A percentile compares a stretch with the other conserved stretches of the same genome.
phyloP scores from a whole-genome alignment of 495 filamentous ascomycete species.

The Talaromyces stipitatus region DNA sequence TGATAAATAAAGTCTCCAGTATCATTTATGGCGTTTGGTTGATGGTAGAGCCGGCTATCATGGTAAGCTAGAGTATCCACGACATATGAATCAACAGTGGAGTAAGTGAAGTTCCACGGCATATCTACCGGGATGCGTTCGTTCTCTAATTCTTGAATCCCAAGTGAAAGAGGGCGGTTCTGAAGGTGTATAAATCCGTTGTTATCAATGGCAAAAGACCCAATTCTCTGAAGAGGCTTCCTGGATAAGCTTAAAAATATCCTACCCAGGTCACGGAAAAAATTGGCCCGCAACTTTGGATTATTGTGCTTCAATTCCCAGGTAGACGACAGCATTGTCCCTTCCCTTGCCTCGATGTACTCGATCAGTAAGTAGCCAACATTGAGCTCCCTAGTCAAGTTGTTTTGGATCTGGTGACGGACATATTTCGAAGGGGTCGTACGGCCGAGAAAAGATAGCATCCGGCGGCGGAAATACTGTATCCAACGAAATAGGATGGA shows the following conservation, averaged over 20 bases:
- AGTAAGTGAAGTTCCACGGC: constrained; percentile 19
- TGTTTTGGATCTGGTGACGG: constrained; percentile 5
- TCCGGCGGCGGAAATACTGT: constrained; percentile 13
- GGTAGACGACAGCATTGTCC: constrained; percentile 26
- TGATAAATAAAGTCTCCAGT: constrained; percentile 21
- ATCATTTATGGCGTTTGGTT: constrained; percentile 24
- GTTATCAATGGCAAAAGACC: constrained; percentile 12
- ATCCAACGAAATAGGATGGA: constrained; percentile 17
- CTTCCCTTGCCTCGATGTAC: constrained; percentile 17
- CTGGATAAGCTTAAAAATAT: constrained; percentile 12
- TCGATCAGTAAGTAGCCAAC: constrained; percentile 28
- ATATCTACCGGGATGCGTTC: constrained; percentile 25
- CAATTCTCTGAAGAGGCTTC: constrained; percentile 12
- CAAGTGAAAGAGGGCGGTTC: constrained; percentile 17
- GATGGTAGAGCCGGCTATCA: constrained; percentile 23
- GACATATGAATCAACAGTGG: constrained; percentile 24
- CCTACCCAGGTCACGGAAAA: constrained; percentile 18
- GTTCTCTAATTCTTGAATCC: constrained; percentile 23
- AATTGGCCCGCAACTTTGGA: constrained; percentile 11
- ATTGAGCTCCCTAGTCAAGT: neutral
- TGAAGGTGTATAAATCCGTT: constrained; percentile 11
- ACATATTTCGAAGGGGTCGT: constrained; percentile 17
- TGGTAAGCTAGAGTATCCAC: constrained; percentile 21
- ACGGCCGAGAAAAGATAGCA: constrained; percentile 16
- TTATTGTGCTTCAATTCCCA: constrained; percentile 18